Evolutionary conservation across 768 basidiomycete genomes (phyloP), one percentile per base, ranked within the genome.

Genomic region (Suillus fuscotomentosus): DNA sequence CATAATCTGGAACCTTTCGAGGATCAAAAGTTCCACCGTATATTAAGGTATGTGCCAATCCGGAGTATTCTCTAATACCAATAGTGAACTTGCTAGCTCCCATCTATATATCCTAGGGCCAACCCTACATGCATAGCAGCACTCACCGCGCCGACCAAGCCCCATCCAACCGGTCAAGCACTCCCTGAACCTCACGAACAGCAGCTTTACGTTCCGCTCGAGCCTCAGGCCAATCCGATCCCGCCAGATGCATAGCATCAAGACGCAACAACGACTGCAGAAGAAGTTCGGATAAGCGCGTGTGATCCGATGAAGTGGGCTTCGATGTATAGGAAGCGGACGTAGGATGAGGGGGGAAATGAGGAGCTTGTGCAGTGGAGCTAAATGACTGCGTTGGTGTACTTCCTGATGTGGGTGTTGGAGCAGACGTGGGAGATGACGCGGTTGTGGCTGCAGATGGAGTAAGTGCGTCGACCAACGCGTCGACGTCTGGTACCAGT

Each of bases 211-310:
- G 82, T 73, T 91, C 86, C 68, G 80, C 80, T 70, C 96, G 83
- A 15, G 95, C 95, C 5, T 88, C 82, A 10, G 84, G 83, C 91
- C 94, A 97, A 59, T 86, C 84, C 43, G 81, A 80, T 53, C 93
- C 90, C 22, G 94, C 82, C 43, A 71, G 55, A 47, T 80, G 78
- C 70, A 97, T 82, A 59, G 90, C 91, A 70, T 99, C 97, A 41
- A 99, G 80, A 59, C 92, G 86, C 22, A 99, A 83, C 34, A 99
- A 81, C n/a, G 88, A 83, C 73, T 97, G 95, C 31, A 97, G 82
- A 31, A 99, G 82, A 63, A 93, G 77, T 77, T 98, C 97, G 31
- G 85, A 87, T 60, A 99, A 78, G 20, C 92, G 77, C 14, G 78
- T 76, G 67, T 88, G 85, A 62, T 84, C 82, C n/a, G 67, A 0